phyloP scores from a whole-genome alignment of 768 basidiomycete species.

The Cubamyces sp. region DNA sequence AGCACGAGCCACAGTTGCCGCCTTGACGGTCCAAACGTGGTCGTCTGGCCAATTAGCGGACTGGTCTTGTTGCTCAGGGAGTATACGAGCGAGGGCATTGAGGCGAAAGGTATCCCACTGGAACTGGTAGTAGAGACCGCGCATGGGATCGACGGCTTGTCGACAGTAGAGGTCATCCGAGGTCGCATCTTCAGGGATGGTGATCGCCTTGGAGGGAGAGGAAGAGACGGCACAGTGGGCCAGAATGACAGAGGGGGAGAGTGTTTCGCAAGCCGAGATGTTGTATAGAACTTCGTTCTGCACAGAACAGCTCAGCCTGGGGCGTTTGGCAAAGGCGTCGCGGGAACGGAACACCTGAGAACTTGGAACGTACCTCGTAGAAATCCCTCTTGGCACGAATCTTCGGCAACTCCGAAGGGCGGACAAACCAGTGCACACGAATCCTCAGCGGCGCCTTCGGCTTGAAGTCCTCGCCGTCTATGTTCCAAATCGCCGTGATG shows the following conservation, averaged over 20 bases:
- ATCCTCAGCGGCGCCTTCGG: slow-evolving; percentile 60
- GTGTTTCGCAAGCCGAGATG: too few relatives aligned
- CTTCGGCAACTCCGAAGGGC: slow-evolving; percentile 63
- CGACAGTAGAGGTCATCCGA: slow-evolving; percentile 46
- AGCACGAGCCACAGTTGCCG: slow-evolving; percentile 14
- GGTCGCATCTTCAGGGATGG: too few relatives aligned
- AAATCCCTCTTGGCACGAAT: slow-evolving; percentile 64
- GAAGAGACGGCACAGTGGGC: slow-evolving; percentile 52
- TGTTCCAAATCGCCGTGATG: slow-evolving; percentile 72
- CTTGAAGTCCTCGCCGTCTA: slow-evolving; percentile 36
- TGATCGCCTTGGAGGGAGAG: not conserved
- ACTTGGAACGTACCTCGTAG: slow-evolving; percentile 52
- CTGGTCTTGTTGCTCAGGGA: slow-evolving; percentile 3
- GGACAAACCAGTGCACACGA: too few relatives aligned
- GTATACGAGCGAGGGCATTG: slow-evolving; percentile 38
- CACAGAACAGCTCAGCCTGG: too few relatives aligned
- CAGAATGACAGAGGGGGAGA: slow-evolving; percentile 56
- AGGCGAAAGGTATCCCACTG: slow-evolving; percentile 56
- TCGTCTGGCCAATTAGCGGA: slow-evolving; percentile 6
- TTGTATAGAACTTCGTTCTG: slow-evolving; percentile 75
- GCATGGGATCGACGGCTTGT: too few relatives aligned
- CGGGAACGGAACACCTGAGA: not conserved
- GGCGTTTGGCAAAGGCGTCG: not conserved
- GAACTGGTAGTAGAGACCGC: slow-evolving; percentile 66
- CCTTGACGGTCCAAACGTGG: slow-evolving; percentile 26